Conservation (phyloP, 306 rosid genomes). For the Begonia fuchsioides region DNA sequence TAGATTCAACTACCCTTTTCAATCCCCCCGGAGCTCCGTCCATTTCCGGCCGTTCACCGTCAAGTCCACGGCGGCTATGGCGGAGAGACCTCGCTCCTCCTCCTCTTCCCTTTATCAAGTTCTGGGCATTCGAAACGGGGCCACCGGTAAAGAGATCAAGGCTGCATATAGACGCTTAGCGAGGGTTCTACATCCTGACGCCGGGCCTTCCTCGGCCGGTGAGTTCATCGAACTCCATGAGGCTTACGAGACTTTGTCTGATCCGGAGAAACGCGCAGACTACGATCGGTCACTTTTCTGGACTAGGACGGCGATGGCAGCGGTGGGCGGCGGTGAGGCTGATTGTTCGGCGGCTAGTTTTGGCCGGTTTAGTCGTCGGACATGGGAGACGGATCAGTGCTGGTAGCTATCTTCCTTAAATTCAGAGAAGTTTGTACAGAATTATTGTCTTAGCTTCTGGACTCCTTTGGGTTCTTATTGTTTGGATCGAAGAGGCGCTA, state of each 20-base stretch:
- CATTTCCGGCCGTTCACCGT: constrained; percentile 8
- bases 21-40: constrained; percentile 1
- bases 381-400: constrained; percentile 45
- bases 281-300: constrained; percentile 21
- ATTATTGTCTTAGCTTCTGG: no score
- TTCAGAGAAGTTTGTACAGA: no score
- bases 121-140: constrained; percentile 22
- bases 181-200: constrained; percentile 29
- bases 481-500: no score
- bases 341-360: not conserved
- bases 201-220: constrained; percentile 6
- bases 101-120: constrained; percentile 29
- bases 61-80: constrained; percentile 28
- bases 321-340: not conserved
- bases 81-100: constrained; percentile 18
- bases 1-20: not conserved
- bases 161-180: constrained; percentile 32
- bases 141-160: constrained; percentile 31
- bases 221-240: constrained; percentile 31
- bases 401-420: constrained; percentile 16
- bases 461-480: no score
- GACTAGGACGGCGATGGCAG: constrained; percentile 1
- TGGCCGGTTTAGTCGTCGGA: constrained; percentile 1
- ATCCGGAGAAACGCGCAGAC: constrained; percentile 26
- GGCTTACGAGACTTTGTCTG: constrained; percentile 31